Percentiles rank a stretch among this genome's conserved stretches.
Evolutionary conservation across 306 rosid species (phyloP).

Genomic region (Malus domestica): DNA sequence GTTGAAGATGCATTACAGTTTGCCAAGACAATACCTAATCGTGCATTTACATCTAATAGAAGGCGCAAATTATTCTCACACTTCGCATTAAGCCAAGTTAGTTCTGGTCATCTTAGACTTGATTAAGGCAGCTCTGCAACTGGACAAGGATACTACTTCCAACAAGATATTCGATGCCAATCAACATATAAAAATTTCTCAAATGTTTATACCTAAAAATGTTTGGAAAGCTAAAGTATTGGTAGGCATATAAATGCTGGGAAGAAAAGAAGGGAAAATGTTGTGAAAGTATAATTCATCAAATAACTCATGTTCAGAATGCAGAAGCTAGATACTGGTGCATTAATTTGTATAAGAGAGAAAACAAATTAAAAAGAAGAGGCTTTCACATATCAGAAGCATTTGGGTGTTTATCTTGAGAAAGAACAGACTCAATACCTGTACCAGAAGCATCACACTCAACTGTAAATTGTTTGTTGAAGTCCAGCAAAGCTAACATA

Average conservation of each 20-base stretch:
- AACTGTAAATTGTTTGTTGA: not conserved
- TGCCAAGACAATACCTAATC: conserved; percentile 63
- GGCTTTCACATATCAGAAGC: not conserved
- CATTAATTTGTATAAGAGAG: too few species aligned
- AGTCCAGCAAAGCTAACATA: not conserved
- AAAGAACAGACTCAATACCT: too few species aligned
- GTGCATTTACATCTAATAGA: conserved; percentile 43
- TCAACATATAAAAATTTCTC: too few species aligned
- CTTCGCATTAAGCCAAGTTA: conserved; percentile 42
- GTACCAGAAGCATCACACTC: not conserved
- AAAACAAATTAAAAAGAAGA: too few species aligned
- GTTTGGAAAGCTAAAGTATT: too few species aligned
- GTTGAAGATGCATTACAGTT: conserved; percentile 54
- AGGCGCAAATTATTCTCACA: conserved; percentile 62
- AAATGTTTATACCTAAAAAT: too few species aligned
- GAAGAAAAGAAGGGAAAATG: too few species aligned
- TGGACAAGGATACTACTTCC: conserved; percentile 24
- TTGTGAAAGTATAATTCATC: too few species aligned
- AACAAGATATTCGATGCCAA: conserved; percentile 1
- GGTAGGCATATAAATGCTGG: too few species aligned
- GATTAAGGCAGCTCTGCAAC: conserved; percentile 38
- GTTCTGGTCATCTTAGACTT: conserved; percentile 31
- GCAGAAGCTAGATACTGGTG: too few species aligned
- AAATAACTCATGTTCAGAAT: too few species aligned
- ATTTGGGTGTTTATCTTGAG: not conserved